Percentiles rank a stretch among this genome's conserved stretches.
Evolutionary conservation across 192 early-diverging fungal genomes (phyloP).

Genomic region (Phycomyces nitens): DNA sequence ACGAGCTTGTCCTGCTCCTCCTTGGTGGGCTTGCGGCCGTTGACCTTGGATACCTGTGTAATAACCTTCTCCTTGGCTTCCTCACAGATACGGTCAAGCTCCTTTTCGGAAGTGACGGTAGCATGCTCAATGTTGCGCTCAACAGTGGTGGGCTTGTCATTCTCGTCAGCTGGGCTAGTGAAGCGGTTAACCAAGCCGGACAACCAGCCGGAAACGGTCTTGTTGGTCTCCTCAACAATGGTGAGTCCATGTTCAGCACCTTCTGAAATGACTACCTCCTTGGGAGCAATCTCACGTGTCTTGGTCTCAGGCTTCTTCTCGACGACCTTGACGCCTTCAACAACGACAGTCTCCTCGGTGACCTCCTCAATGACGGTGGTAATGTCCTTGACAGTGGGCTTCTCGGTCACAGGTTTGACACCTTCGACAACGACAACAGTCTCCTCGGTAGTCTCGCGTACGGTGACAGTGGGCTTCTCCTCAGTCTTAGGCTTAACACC

Average conservation of each 20-base stretch:
- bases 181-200: conserved; percentile 6
- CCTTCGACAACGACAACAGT: not conserved
- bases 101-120: not conserved
- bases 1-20: not conserved
- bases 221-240: conserved; percentile 7
- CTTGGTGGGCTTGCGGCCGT: not conserved
- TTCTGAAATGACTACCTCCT: too few species aligned
- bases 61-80: conserved; percentile 11
- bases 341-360: not conserved
- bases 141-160: not conserved
- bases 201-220: conserved; percentile 4
- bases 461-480: not conserved
- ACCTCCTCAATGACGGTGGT: not conserved
- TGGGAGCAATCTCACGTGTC: too few species aligned
- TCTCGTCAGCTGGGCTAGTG: not conserved
- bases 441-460: not conserved
- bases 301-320: conserved; percentile 1
- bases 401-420: not conserved
- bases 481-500: too few species aligned
- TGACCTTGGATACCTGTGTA: too few species aligned
- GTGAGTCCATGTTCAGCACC: too few species aligned
- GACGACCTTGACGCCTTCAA: not conserved
- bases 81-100: conserved; percentile 10
- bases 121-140: not conserved
- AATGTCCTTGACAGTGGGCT: conserved; percentile 1